Evolutionary conservation across 305 asterid genomes (phyloP).

Genomic region (Rubia tinctorum): DNA sequence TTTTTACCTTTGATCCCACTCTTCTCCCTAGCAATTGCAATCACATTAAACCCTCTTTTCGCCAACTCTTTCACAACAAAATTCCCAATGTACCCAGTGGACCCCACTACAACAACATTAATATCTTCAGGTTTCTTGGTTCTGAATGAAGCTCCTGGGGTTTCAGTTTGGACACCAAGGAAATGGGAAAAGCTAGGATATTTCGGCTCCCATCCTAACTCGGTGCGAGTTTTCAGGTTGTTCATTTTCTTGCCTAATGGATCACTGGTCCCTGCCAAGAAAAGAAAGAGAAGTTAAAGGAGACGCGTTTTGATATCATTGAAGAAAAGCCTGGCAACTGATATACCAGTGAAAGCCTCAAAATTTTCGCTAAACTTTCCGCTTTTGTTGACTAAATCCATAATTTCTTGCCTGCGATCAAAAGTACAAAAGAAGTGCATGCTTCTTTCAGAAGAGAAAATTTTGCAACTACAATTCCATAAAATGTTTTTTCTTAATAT

Average conservation of each 20-base stretch:
- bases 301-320: too few species aligned
- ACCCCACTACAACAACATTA: constrained; percentile 78
- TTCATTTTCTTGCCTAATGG: constrained; percentile 75
- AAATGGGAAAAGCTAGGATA: constrained; percentile 81
- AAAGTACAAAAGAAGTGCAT: too few species aligned
- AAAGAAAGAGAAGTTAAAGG: background rate
- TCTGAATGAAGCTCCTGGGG: background rate
- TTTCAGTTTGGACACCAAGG: constrained; percentile 39
- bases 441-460: background rate
- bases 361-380: constrained; percentile 71
- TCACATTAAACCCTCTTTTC: constrained; percentile 80
- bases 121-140: constrained; percentile 56
- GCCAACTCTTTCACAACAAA: constrained; percentile 72
- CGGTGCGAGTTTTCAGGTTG: constrained; percentile 73
- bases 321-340: background rate
- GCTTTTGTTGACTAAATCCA: constrained; percentile 73
- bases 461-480: background rate
- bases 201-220: constrained; percentile 82
- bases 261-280: constrained; percentile 58
- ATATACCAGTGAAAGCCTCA: constrained; percentile 68
- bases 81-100: constrained; percentile 93
- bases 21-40: constrained; percentile 76
- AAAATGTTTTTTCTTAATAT: background rate
- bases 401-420: constrained; percentile 65
- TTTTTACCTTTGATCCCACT: constrained; percentile 77